Conservation (phyloP, 495 filamentous ascomycete species). For the Pseudotulostoma volvatum region DNA sequence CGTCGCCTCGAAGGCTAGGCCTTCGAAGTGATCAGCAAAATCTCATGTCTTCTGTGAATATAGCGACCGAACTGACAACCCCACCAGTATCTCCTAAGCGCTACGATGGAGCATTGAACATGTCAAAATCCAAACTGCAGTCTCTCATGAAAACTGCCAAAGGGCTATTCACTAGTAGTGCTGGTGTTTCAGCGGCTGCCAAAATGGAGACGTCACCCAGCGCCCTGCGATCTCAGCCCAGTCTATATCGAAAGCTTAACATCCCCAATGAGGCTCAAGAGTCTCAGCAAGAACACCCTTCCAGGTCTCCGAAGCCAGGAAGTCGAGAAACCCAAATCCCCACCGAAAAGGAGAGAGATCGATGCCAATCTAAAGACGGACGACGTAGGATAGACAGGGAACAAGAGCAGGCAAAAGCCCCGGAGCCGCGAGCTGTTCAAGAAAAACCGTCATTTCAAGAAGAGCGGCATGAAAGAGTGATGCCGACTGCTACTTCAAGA, state of each 20-base stretch:
- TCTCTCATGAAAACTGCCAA: constrained; percentile 77
- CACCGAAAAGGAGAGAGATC: constrained; percentile 51
- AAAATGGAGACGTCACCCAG: constrained; percentile 42
- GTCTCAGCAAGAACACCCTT: constrained; percentile 10
- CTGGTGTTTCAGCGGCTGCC: constrained; percentile 58
- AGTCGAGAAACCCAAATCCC: constrained; percentile 55
- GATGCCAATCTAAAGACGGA: constrained; percentile 35
- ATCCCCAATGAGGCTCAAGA: constrained; percentile 1
- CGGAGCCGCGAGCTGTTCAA: constrained; percentile 20
- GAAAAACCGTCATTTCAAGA: constrained; percentile 19
- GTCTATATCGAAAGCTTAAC: background rate
- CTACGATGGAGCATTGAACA: constrained; percentile 67
- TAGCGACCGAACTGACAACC: constrained; percentile 37
- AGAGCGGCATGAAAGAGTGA: constrained; percentile 18
- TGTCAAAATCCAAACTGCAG: constrained; percentile 74
- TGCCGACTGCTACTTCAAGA: constrained; percentile 21
- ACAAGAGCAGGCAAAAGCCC: constrained; percentile 42
- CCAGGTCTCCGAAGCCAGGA: constrained; percentile 27
- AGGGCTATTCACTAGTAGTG: constrained; percentile 66
- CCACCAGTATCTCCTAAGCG: constrained; percentile 56
- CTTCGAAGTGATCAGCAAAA: constrained; percentile 33
- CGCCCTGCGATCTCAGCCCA: constrained; percentile 13
- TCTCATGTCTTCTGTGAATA: constrained; percentile 46
- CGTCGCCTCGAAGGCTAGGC: constrained; percentile 25
- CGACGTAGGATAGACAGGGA: constrained; percentile 47